phyloP scores from a whole-genome alignment of 805 yeast genomes.

The Candida morakotiae region DNA sequence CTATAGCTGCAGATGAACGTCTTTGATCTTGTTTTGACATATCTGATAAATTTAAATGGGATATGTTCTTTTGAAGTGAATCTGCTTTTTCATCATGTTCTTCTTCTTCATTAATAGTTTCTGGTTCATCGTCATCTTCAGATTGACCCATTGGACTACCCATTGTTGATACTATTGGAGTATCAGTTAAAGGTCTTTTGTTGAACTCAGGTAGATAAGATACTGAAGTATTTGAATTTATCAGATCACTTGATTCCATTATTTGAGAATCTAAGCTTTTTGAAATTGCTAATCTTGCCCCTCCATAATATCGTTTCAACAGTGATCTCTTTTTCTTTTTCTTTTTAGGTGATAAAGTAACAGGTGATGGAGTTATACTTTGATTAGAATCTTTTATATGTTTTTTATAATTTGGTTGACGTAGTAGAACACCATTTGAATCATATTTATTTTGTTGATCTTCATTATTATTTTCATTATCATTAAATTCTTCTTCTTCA shows the following conservation, averaged over 20 bases:
- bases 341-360: slow-evolving; percentile 6
- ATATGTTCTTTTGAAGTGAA: slow-evolving; percentile 26
- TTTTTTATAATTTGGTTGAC: slow-evolving; percentile 2
- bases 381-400: slow-evolving; percentile 1
- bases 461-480: no score
- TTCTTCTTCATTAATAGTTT: background rate
- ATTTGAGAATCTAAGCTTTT: slow-evolving; percentile 14
- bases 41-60: slow-evolving; percentile 37
- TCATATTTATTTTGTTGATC: background rate
- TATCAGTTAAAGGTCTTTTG: slow-evolving; percentile 69
- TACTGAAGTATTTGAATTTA: slow-evolving; percentile 6
- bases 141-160: slow-evolving; percentile 46
- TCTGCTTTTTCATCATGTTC: slow-evolving; percentile 13
- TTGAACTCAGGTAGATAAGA: slow-evolving; percentile 52
- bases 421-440: slow-evolving; percentile 3
- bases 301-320: slow-evolving; percentile 2
- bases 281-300: slow-evolving; percentile 10
- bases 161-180: slow-evolving; percentile 59
- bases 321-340: background rate
- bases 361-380: slow-evolving; percentile 8
- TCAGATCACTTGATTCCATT: slow-evolving; percentile 10
- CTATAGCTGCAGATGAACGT: background rate
- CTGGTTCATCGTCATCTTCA: slow-evolving; percentile 24
- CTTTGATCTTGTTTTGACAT: slow-evolving; percentile 12
- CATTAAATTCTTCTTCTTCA: slow-evolving; percentile 9